These are phyloP conservation scores for Hordeum marinum DNA, from an alignment of 176 grass and related monocot species.

Conservation along the genomic window DNA sequence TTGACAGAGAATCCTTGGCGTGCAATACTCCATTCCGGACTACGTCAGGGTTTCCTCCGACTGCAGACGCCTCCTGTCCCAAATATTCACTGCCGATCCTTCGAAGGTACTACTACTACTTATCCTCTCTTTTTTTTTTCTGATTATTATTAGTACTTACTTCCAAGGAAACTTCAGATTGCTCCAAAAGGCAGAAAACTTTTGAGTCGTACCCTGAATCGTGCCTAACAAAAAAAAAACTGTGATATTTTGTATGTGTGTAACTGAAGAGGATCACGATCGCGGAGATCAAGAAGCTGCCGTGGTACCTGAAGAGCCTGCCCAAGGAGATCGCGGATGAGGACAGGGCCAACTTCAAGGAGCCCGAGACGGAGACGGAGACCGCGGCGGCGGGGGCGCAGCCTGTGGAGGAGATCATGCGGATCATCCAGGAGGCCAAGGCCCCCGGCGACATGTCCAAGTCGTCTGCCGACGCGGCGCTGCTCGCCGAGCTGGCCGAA, in stretches of 20 bases:
- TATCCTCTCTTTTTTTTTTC: background rate
- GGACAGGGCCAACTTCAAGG: constrained; percentile 55
- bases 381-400: constrained; percentile 13
- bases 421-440: constrained; percentile 77
- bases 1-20: constrained; percentile 81
- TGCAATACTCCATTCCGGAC: constrained; percentile 82
- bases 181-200: background rate
- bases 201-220: background rate
- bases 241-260: background rate
- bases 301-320: constrained; percentile 85
- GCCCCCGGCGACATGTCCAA: constrained; percentile 41
- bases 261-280: constrained; percentile 79
- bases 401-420: constrained; percentile 79
- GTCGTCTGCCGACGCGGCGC: constrained; percentile 12
- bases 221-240: too few species aligned
- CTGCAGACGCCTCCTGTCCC: constrained; percentile 76
- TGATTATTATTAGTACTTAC: background rate
- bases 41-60: constrained; percentile 78
- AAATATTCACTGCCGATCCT: constrained; percentile 88
- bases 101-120: constrained; percentile 52
- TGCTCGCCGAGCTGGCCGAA: constrained; percentile 46
- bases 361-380: background rate
- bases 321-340: constrained; percentile 67
- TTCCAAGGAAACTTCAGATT: background rate
- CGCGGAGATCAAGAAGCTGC: constrained; percentile 85